Conservation (phyloP, 768 basidiomycete genomes). For the Paxillus involutus region DNA sequence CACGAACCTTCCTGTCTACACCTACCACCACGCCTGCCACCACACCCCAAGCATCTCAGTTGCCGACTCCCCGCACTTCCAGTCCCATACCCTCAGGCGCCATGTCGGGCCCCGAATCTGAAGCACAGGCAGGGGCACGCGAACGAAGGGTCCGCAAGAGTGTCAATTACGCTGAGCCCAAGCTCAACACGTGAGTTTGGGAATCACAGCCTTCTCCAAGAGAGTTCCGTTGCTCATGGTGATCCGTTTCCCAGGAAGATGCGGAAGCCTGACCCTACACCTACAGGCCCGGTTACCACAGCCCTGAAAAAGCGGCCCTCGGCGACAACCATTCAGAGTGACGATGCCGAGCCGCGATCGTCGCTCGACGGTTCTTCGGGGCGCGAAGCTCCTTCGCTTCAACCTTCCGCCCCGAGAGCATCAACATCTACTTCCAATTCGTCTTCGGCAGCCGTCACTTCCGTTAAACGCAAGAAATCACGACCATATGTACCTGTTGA, state of each 20-base stretch:
- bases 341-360: slow-evolving; percentile 40
- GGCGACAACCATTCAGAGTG: slow-evolving; percentile 31
- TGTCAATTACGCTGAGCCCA: slow-evolving; percentile 85
- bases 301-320: slow-evolving; percentile 46
- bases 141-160: slow-evolving; percentile 70
- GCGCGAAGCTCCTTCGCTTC: slow-evolving; percentile 32
- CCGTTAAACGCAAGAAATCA: slow-evolving; percentile 54
- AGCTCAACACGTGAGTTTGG: slow-evolving; percentile 75
- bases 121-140: slow-evolving; percentile 34
- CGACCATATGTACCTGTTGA: slow-evolving; percentile 44
- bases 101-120: slow-evolving; percentile 33
- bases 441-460: slow-evolving; percentile 23
- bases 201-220: not conserved
- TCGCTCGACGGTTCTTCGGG: slow-evolving; percentile 35
- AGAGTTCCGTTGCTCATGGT: slow-evolving; percentile 8
- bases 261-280: slow-evolving; percentile 74
- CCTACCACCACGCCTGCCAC: slow-evolving; percentile 43
- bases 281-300: slow-evolving; percentile 33
- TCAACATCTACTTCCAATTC: slow-evolving; percentile 37
- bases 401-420: slow-evolving; percentile 35
- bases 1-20: slow-evolving; percentile 41
- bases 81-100: slow-evolving; percentile 41
- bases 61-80: slow-evolving; percentile 53
- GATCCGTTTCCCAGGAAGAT: slow-evolving; percentile 60
- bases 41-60: slow-evolving; percentile 33